Base-by-base conservation (phyloP, 2,329 filamentous ascomycete genomes). In the Colletotrichum sp. region DNA sequence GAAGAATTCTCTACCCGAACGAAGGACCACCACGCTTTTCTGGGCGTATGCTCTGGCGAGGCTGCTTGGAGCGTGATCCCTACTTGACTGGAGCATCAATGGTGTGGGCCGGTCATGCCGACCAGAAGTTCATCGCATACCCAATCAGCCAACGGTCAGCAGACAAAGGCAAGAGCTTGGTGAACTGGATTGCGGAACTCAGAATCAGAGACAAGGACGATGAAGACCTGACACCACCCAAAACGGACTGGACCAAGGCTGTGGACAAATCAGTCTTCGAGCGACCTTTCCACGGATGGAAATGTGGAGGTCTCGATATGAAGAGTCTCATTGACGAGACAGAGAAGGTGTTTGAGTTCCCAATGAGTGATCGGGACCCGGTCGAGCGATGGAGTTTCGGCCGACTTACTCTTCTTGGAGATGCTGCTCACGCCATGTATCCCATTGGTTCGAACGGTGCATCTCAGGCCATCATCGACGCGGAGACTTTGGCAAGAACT, bases 381-480 rank as follows among this genome's bases (percentile, higher is more conserved):
- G 48, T 78, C 4, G 73, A 69, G n/a, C 52, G 71, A 16, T 78
- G 77, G 77, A 77, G 73, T 24, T 76, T 76, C 58, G 77, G 77
- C 7, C 28, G 77, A 10, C 68, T 78, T 8, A 76, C 70, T 13
- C 69, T 77, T 12, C 75, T 74, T 7, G 77, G 77, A 16, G 77
- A 78, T 28, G 77, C 77, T 21, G 77, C 75, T 8, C 77, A 78
- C 18, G 75, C 77, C 18, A 77, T 73, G 36, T 78, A 77, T 26
- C 77, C 77, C 9, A 78, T 78, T 59, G 77, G 77, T 18, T 76
- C 77, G 9, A 78, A 78, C 63, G 77, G 77, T n/a, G 75, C 75
- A 9, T 73, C 65, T 8, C 71, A 73, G 26, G 65, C 55, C n/a
- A 69, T 73, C 16, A 73, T 73, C 8, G 65, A 73, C 12, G 71